Base-by-base conservation (phyloP, 805 yeast genomes). In the Monosporozyma solicola region DNA sequence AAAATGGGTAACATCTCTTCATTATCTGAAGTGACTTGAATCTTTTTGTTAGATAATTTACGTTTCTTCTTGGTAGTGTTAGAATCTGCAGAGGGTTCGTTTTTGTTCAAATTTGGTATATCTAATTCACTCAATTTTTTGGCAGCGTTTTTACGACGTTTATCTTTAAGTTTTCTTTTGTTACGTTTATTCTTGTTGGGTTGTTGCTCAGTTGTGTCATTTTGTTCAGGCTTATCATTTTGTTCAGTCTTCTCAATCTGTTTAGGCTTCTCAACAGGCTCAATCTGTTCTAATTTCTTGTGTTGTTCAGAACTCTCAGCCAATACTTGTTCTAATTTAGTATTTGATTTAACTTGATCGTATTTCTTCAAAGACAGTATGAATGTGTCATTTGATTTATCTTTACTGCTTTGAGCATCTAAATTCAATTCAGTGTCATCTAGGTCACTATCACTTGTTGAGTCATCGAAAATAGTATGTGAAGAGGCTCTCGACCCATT, bases 391-490 rank as follows among this genome's bases (percentile, higher is more conserved):
- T 22, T 15, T 2, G 46, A 43, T 24, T 43, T 24, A 24, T 43
- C 16, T 7, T 43, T 43, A 43, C 15, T 43, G 11, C 15, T 43
- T 10, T 13, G 16, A 15, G n/a, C 15, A 15, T 35, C 39, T 15
- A 35, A 15, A 15, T 35, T 35, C 39, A 35, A 15, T 35, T 35
- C 16, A 15, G 46, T 31, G 27, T 32, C 46, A 31, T 32, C 41
- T 5, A 48, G 52, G 13, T 47, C 46, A 29, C 41, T 49, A n/a
- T 32, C 45, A 48, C 44, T 48, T 11, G 47, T 41, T 13, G 47
- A 39, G 7, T 24, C 37, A 27, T 54, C 52, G 20, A 44, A 50
- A 2, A 20, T 64, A 53, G 22, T 63, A 51, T 5, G 62, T 33
- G 49, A 45, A n/a, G 33, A 32, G 8, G 24, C 44, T 29, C 51